These are phyloP conservation scores for Aquilaria sinensis DNA, from an alignment of 345 rosid species.

Conservation along the genomic window DNA sequence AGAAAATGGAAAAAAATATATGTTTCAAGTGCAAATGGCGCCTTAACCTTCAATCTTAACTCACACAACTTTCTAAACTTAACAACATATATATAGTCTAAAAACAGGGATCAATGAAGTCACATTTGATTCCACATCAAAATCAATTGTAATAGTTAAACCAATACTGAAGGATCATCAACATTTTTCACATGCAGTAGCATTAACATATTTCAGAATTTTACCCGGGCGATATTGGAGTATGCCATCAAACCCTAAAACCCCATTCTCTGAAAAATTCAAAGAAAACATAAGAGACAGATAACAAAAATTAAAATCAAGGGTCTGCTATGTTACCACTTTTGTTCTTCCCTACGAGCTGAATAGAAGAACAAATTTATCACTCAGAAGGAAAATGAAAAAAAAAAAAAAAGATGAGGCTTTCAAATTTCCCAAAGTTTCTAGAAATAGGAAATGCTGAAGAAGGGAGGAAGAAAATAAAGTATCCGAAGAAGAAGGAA, in stretches of 20 bases:
- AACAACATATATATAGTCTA: background rate
- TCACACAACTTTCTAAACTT: no score
- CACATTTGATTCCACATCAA: background rate
- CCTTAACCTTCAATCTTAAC: no score
- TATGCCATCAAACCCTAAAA: conserved; percentile 2
- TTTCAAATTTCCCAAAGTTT: background rate
- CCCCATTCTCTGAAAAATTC: conserved; percentile 2
- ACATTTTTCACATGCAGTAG: background rate
- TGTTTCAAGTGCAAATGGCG: no score
- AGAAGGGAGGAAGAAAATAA: conserved; percentile 1
- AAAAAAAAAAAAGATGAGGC: background rate
- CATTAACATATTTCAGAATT: no score
- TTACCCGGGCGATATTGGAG: no score
- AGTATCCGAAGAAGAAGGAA: conserved; percentile 37
- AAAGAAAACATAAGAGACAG: conserved; percentile 1
- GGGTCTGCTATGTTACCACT: background rate
- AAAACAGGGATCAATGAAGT: background rate
- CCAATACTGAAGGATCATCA: background rate
- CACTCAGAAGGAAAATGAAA: background rate
- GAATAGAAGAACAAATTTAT: background rate
- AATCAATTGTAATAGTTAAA: background rate
- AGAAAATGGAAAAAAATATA: no score
- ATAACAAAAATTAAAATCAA: background rate
- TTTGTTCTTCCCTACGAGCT: background rate
- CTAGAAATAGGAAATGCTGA: background rate